phyloP scores from a whole-genome alignment of 257 asterid species.

The Fraxinus quadrangulata region DNA sequence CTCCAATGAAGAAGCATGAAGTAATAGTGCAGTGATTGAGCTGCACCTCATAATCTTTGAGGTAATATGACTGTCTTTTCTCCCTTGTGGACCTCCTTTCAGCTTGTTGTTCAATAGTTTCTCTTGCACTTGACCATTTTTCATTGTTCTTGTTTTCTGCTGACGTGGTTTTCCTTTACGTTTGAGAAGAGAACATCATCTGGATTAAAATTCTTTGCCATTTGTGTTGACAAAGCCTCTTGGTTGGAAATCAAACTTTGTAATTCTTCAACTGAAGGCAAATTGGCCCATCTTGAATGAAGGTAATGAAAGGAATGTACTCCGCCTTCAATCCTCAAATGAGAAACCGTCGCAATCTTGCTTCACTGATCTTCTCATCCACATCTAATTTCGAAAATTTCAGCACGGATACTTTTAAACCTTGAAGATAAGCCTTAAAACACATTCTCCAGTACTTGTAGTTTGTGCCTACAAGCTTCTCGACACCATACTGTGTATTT shows the following conservation, averaged over 20 bases:
- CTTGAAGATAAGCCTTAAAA: slow-evolving; percentile 26
- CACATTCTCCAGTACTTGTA: slow-evolving; percentile 25
- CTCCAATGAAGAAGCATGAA: too few species aligned
- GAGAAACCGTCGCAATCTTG: slow-evolving; percentile 4
- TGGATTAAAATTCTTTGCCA: too few species aligned
- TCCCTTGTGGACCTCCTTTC: too few species aligned
- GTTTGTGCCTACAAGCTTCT: slow-evolving; percentile 25
- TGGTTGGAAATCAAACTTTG: slow-evolving; percentile 5
- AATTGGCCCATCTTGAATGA: slow-evolving; percentile 18
- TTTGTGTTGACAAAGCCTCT: too few species aligned
- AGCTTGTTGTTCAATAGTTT: too few species aligned
- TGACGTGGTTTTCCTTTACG: too few species aligned
- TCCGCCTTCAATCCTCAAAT: slow-evolving; percentile 24
- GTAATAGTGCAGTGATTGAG: too few species aligned
- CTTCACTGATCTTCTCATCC: slow-evolving; percentile 2
- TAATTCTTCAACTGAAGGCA: slow-evolving; percentile 1
- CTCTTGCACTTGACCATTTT: too few species aligned
- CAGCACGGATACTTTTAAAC: slow-evolving; percentile 22
- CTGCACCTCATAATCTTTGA: too few species aligned
- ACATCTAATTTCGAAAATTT: slow-evolving; percentile 26
- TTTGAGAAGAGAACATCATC: too few species aligned
- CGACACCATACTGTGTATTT: slow-evolving; percentile 8
- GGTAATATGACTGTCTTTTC: too few species aligned
- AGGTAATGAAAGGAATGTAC: slow-evolving; percentile 13
- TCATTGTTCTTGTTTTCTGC: too few species aligned